Evolutionary conservation across 495 filamentous ascomycete species (phyloP), one percentile per base, ranked within the genome.

Genomic region (Apiosordaria backusii): DNA sequence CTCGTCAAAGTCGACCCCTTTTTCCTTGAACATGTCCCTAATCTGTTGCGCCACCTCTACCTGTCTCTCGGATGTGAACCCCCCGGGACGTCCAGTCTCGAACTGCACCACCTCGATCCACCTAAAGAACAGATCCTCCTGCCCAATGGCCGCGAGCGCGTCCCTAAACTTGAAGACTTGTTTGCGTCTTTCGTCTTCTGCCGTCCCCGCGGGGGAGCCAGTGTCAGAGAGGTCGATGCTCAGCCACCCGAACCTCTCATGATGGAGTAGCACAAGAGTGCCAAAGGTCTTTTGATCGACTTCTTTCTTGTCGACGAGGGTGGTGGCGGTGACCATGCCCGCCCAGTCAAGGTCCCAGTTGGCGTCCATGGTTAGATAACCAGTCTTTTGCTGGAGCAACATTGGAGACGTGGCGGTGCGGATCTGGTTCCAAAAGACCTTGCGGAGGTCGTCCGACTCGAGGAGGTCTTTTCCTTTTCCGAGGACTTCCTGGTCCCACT

Each of bases 51-150:
- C 89, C 1, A 86, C 85, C 59, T 81, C 82, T 23, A 82, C 75
- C 77, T 93, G 90, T 68, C 85, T 81, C 70, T 92, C 89, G 3
- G 78, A 72, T 1, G 86, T 88, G 70, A 93, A 93, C 0, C 89
- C 89, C 52, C 88, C 91, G 0, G 90, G 86, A 66, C 83, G 83
- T 27, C 84, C 85, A 59, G 89, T 90, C 77, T 95, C 92, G 71
- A 85, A 92, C 75, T 96, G 92, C 50, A 96, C 82, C 63, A 95
- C 76, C 78, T 96, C 92, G 60, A 93, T 89, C 90, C 90, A 93
- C 35, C 88, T 83, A 76, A 88, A 95, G 78, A 96, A 96, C 7
- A 96, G 74, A 64, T 88, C 85, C 74, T 95, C 92, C 75, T 95
- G 93, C 10, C 90, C 90, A 73, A 93, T 78, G 2, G 81, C 81